These are phyloP conservation scores for Cyberlindnera meyerae DNA, from an alignment of 805 yeast species.

Conservation along the genomic window DNA sequence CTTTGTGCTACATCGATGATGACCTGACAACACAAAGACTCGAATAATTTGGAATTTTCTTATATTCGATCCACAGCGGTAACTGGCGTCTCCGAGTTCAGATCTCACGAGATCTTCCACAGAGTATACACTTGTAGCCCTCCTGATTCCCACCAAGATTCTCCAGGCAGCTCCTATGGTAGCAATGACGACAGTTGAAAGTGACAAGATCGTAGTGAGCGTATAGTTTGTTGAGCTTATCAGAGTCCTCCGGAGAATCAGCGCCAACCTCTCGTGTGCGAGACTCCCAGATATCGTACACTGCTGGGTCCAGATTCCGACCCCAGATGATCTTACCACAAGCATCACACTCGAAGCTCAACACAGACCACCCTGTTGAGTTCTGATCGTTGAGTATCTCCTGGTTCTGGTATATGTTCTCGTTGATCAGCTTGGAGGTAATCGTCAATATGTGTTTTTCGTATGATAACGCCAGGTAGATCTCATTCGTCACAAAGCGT, in stretches of 20 bases:
- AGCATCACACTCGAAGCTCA: conserved; percentile 57
- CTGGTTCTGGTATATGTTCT: conserved; percentile 47
- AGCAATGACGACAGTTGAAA: conserved; percentile 64
- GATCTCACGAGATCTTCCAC: conserved; percentile 23
- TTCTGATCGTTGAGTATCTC: conserved; percentile 37
- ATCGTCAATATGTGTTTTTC: conserved; percentile 53
- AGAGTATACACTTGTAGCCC: conserved; percentile 35
- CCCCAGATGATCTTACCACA: conserved; percentile 81
- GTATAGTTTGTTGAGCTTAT: neutral
- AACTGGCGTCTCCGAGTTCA: no score
- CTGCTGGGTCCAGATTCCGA: conserved; percentile 42
- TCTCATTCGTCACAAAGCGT: conserved; percentile 53
- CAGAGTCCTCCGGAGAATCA: neutral
- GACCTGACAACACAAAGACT: no score
- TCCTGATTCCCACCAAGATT: conserved; percentile 41
- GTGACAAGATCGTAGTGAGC: conserved; percentile 35
- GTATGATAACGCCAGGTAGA: conserved; percentile 58
- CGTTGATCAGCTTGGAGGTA: conserved; percentile 50
- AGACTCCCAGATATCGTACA: conserved; percentile 56
- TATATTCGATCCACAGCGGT: no score
- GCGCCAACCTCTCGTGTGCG: conserved; percentile 25
- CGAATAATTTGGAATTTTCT: no score
- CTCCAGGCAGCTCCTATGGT: conserved; percentile 53
- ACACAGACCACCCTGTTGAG: conserved; percentile 60
- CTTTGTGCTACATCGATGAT: no score